These are phyloP conservation scores for Draba incana DNA, from an alignment of 345 rosid species.

Conservation along the genomic window DNA sequence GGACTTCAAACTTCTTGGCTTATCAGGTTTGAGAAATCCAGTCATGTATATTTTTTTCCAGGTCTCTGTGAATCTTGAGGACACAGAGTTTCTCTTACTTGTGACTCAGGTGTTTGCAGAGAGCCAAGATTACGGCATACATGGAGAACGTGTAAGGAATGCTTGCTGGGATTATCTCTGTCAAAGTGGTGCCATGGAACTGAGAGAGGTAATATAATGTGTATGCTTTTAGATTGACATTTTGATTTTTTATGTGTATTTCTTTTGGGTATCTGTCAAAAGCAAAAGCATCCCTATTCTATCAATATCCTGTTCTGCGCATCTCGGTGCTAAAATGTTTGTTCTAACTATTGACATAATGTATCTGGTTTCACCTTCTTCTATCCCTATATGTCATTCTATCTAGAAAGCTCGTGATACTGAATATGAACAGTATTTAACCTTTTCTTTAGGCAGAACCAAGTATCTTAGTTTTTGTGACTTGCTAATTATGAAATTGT, in stretches of 20 bases:
- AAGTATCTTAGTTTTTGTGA: too few species aligned
- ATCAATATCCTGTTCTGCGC: background rate
- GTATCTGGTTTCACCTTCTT: slow-evolving; percentile 17
- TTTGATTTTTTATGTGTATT: slow-evolving; percentile 23
- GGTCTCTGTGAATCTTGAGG: slow-evolving; percentile 13
- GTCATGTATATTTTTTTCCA: slow-evolving; percentile 18
- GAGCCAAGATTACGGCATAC: slow-evolving; percentile 93
- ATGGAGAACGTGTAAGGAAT: slow-evolving; percentile 95
- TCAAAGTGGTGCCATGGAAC: slow-evolving; percentile 89
- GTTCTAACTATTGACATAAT: background rate
- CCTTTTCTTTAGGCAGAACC: background rate
- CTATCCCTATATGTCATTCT: slow-evolving; percentile 3
- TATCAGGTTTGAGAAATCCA: slow-evolving; percentile 69
- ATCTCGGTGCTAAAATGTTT: slow-evolving; percentile 13
- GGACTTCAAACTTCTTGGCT: slow-evolving; percentile 88
- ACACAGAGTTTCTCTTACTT: slow-evolving; percentile 20
- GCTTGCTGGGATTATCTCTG: slow-evolving; percentile 99
- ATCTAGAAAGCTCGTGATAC: slow-evolving; percentile 2
- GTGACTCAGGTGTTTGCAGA: slow-evolving; percentile 84
- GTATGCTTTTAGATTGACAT: background rate
- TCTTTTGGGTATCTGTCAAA: slow-evolving; percentile 3
- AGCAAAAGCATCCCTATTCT: slow-evolving; percentile 13
- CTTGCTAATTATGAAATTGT: slow-evolving; percentile 27
- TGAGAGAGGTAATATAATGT: slow-evolving; percentile 69
- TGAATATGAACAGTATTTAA: background rate